Evolutionary conservation across 1,284 basidiomycete species (phyloP).

Genomic region (Xerocomus nothofagi): DNA sequence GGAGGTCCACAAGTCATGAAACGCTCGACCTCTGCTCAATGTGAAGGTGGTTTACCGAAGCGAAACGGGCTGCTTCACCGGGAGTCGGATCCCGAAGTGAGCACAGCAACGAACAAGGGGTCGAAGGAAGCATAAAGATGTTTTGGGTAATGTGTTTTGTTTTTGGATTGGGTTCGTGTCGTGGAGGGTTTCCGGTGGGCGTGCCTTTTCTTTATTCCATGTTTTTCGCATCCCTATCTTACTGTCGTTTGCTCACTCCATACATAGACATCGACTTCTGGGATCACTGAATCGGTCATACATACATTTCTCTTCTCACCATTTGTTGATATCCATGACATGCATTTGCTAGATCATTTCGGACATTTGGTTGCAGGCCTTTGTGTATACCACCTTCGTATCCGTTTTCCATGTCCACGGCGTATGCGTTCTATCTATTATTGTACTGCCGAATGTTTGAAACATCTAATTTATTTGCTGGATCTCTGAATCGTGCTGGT

Average conservation of each 20-base stretch:
- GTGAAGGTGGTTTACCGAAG: conserved; percentile 28
- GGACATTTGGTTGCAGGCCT: conserved; percentile 9
- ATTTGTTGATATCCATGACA: conserved; percentile 24
- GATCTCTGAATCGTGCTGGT: neutral
- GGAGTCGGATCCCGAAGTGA: conserved; percentile 35
- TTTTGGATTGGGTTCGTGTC: conserved; percentile 1
- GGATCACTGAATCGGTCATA: conserved; percentile 9
- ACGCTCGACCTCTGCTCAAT: conserved; percentile 32
- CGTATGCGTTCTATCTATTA: conserved; percentile 1
- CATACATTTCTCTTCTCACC: conserved; percentile 6
- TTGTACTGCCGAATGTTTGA: conserved; percentile 17
- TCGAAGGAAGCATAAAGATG: conserved; percentile 54
- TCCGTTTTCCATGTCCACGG: neutral
- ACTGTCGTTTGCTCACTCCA: conserved; percentile 12
- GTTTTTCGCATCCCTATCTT: conserved; percentile 4
- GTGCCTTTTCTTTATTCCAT: conserved; percentile 1
- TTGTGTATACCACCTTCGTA: conserved; percentile 24
- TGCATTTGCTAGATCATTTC: conserved; percentile 29
- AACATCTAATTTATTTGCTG: conserved; percentile 23
- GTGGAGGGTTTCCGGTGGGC: conserved; percentile 5
- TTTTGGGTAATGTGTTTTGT: conserved; percentile 17
- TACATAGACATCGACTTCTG: conserved; percentile 14
- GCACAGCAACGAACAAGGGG: conserved; percentile 22
- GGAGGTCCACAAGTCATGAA: conserved; percentile 26
- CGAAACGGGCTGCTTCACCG: conserved; percentile 34